A percentile compares a stretch with the other conserved stretches of the same genome.
These are phyloP conservation scores for Elongisporangium anandrum DNA, from an alignment of 352 stramenopile species.

Conservation along the genomic window DNA sequence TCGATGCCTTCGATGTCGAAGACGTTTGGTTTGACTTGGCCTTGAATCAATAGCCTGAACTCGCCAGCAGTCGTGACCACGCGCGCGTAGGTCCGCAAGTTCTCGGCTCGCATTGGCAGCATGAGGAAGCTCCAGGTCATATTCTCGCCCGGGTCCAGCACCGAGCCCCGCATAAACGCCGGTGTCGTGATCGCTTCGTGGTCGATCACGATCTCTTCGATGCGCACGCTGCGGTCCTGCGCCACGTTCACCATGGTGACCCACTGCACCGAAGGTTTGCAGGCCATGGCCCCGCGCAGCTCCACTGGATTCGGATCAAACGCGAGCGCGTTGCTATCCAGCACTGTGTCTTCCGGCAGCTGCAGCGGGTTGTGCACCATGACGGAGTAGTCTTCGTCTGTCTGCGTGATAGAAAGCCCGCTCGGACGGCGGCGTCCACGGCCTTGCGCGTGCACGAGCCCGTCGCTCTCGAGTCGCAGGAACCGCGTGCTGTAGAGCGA, in stretches of 20 bases:
- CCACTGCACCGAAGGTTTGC: neutral
- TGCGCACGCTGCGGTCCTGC: neutral
- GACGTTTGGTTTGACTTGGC: slow-evolving; percentile 22
- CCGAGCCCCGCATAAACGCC: neutral
- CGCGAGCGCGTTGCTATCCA: neutral
- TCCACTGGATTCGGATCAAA: neutral
- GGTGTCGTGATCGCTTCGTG: neutral
- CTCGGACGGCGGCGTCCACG: neutral
- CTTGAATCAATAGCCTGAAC: slow-evolving; percentile 34
- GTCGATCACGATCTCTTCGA: neutral
- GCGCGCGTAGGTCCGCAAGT: slow-evolving; percentile 22
- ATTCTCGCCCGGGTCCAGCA: slow-evolving; percentile 8
- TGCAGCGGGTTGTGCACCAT: neutral
- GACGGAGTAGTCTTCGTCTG: neutral
- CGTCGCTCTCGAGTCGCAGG: neutral
- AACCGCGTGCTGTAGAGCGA: neutral
- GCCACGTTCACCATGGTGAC: neutral
- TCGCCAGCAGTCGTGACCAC: slow-evolving; percentile 41
- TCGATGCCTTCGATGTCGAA: slow-evolving; percentile 22
- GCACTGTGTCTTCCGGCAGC: neutral
- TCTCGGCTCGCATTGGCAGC: neutral
- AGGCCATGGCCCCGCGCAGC: neutral
- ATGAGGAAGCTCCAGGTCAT: slow-evolving; percentile 4
- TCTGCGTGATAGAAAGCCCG: neutral
- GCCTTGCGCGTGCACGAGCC: neutral